Evolutionary conservation across 1,139 yeast genomes (phyloP), one percentile per base, ranked within the genome.

Genomic region (Saccharomyces hybrid): DNA sequence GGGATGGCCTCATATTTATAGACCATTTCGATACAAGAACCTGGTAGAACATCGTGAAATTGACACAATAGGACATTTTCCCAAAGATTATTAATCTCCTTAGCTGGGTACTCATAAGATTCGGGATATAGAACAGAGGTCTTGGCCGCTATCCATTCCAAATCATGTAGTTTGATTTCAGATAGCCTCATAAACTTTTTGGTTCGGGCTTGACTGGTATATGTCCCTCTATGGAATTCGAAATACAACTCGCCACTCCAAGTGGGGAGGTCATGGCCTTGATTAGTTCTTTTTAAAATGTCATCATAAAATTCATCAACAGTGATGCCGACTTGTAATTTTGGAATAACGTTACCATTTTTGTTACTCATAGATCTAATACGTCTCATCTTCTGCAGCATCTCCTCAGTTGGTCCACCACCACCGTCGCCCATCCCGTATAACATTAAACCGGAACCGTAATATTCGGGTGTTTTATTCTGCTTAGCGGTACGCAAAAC

Each of bases 341-440:
- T 79, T 5, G 98, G 98, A 52, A 85, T 73, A 58, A 82, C 78
- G 51, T 81, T 81, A n/a, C 91, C 95, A 25, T 84, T 84, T 8
- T 86, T 85, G 66, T 91, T 87, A 28, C 90, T 80, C 58, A 91
- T 72, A 19, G 97, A 97, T 66, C 98, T 80, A 68, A 91, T 86
- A 63, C 98, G 82, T 69, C 98, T 82, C 64, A 93, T 77, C 69
- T 89, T 90, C 67, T 93, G 97, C 59, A 93, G 67, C 96, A 90
- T 91, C 66, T 87, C 96, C 48, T 87, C 87, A 3, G 89, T 85
- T 44, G 98, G 98, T 5, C 99, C 99, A 60, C 98, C 98, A 58
- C 99, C 99, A 62, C 99, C 99, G 67, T 93, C 99, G 66, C 99
- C 99, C 64, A 86, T 83, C 46, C 99, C 99, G 64, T 82, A 93